Conservation (phyloP, 2,329 filamentous ascomycete genomes). For the Parastagonospora nodorum region DNA sequence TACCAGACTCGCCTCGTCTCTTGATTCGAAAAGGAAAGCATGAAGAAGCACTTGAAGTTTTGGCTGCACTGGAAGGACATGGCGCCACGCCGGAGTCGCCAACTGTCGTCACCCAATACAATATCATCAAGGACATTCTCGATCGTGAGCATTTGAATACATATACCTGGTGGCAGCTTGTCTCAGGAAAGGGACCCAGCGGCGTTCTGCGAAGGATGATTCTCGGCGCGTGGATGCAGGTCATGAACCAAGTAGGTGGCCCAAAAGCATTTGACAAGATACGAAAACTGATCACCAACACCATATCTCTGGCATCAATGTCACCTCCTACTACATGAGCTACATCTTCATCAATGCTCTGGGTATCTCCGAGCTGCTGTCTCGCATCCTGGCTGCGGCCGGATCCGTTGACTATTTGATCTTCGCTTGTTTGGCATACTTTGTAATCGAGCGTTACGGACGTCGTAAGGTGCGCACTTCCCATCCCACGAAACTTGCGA, state of each 20-base stretch:
- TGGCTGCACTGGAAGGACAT: conserved; percentile 47
- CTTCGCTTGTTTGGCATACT: conserved; percentile 50
- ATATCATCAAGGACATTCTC: conserved; percentile 47
- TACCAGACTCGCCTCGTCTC: conserved; percentile 51
- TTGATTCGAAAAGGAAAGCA: conserved; percentile 59
- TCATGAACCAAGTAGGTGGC: conserved; percentile 48
- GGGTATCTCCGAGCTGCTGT: conserved; percentile 42
- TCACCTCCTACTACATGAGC: conserved; percentile 48
- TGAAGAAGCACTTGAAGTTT: conserved; percentile 48
- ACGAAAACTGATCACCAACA: too few relatives aligned
- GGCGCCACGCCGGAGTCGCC: conserved; percentile 44
- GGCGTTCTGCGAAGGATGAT: conserved; percentile 52
- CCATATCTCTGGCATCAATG: conserved; percentile 32
- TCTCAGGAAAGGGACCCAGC: conserved; percentile 49
- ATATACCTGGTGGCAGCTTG: conserved; percentile 53
- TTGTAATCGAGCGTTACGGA: conserved; percentile 56
- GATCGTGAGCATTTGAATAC: conserved; percentile 53
- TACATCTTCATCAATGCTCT: conserved; percentile 51
- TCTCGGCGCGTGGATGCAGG: conserved; percentile 53
- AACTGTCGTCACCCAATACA: conserved; percentile 42
- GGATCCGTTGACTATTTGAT: conserved; percentile 55
- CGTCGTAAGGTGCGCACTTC: conserved; percentile 41
- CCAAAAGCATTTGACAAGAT: too few relatives aligned
- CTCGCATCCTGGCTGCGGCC: conserved; percentile 48
- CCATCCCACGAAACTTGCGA: not conserved